Base-by-base conservation (phyloP, 169 alveolate genomes). In the Cryptosporidium andersoni region DNA sequence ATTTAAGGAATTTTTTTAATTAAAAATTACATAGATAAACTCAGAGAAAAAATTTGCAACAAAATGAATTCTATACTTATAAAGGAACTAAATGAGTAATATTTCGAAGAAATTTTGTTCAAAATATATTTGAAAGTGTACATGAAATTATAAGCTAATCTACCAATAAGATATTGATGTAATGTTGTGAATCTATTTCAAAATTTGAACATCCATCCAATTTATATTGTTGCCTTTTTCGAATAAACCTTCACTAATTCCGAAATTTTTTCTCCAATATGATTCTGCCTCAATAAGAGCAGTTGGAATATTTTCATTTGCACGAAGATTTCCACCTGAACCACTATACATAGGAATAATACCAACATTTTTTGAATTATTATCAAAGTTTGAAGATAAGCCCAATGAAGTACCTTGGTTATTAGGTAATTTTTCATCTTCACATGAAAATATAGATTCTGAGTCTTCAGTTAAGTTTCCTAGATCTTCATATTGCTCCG, bases 201-300 rank as follows among this genome's bases (percentile, higher is more conserved):
- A 43, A 58, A 45, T 11, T 1, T 16, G 52, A 37, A 74, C 85
- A 58, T 39, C 40, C 7, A 37, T 16, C 85, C 85, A 74, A 37
- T 74, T 51, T 1, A 74, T 74, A 60, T 74, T 74, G 11, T 58
- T 42, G 4, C 68, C 85, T 14, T 37, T 74, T 58, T 74, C 85
- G 39, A 43, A 55, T 63, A 74, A 43, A 1, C 39, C 47, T 62
- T 74, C 85, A 34, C 45, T 56, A 40, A 40, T 56, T 3, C 85
- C 85, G 25, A 74, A 39, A 43, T 62, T 74, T 16, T 74, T 56
- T 58, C 85, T 74, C 56, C 25, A 48, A 74, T 43, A 14, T 53
- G 55, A 25, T 47, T 74, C 85, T 39, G 85, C 85, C 14, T 58
- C 60, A 34, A 74, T 43, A 8, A 74, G 34, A 42, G 62, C 25